Evolutionary conservation across 306 rosid genomes (phyloP), one percentile per base, ranked within the genome.

Genomic region (Gastrolobium bilobum): DNA sequence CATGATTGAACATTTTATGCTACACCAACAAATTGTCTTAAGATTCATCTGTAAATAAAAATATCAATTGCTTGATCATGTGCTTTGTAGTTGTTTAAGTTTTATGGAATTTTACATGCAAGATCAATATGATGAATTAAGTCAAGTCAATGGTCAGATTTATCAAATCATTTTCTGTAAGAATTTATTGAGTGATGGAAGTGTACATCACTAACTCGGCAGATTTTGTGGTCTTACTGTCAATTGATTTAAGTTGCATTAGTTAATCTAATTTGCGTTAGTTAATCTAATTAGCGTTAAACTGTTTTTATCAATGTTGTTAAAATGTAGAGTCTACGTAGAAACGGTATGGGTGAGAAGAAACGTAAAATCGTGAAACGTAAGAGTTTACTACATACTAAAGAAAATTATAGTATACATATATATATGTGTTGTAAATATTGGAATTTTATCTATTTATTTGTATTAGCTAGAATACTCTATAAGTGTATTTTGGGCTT

Each of bases 181-280:
- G 64, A 30, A 33, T 43, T 47, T 3, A 9, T 42, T 65, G 30
- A 42, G 7, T 68, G 59, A 54, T 44, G 31, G 7, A 29, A 67
- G 29, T 13, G 4, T 29, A 10, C 38, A 29, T 30, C 40, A 10
- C 68, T 62, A 62, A 62, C 31, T 15, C 38, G 5, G 47, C 46
- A 37, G 48, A 6, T 3, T 62, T 38, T 62, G 29, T 2, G 6
- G 11, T 62, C 47, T 11, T n/a, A 14, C 30, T 35, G 47, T 13
- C 46, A 62, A 35, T 62, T n/a, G 33, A 64, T 39, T 40, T 43
- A 64, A 39, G 70, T 42, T 64, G 14, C 70, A 64, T 64, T 20
- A 13, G 13, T 37, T n/a, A 35, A 20, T 20, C 26, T 20, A 20
- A 20, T 20, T 20, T 20, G 26, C 26, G 1, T 20, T 0, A 20